Evolutionary conservation across 257 asterid genomes (phyloP).

Genomic region (Buddleja alternifolia): DNA sequence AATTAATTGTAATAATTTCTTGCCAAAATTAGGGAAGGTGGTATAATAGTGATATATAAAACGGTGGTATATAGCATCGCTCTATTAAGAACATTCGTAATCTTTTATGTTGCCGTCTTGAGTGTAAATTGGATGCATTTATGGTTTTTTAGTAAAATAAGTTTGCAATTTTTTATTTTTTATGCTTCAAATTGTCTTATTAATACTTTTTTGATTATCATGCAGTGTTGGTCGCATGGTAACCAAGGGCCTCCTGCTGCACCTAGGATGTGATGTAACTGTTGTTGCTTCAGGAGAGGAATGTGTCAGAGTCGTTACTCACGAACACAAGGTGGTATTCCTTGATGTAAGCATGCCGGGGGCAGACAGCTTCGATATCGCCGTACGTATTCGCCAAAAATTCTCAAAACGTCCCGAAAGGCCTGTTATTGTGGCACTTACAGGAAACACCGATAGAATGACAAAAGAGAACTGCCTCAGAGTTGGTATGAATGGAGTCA

Average conservation of each 20-base stretch:
- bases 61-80: too few relatives aligned
- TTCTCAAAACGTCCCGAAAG: conserved; percentile 61
- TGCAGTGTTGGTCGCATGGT: conserved; percentile 86
- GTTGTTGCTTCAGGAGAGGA: conserved; percentile 77
- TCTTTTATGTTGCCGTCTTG: not conserved
- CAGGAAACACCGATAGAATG: conserved; percentile 65
- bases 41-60: too few relatives aligned
- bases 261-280: conserved; percentile 86
- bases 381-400: conserved; percentile 67
- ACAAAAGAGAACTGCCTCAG: conserved; percentile 77
- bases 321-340: conserved; percentile 78
- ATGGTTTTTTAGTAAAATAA: conserved; percentile 1
- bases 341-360: conserved; percentile 69
- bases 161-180: not conserved
- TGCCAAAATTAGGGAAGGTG: too few relatives aligned
- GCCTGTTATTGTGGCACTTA: conserved; percentile 74
- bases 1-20: too few relatives aligned
- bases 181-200: not conserved
- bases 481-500: conserved; percentile 83
- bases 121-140: conserved; percentile 5
- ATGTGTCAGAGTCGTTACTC: conserved; percentile 60
- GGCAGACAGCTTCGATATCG: conserved; percentile 60
- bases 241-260: conserved; percentile 82
- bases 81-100: too few relatives aligned
- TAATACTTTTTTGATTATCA: not conserved